Conservation (phyloP, 164 flowering plant genomes). For the Chloranthus sessilifolius region DNA sequence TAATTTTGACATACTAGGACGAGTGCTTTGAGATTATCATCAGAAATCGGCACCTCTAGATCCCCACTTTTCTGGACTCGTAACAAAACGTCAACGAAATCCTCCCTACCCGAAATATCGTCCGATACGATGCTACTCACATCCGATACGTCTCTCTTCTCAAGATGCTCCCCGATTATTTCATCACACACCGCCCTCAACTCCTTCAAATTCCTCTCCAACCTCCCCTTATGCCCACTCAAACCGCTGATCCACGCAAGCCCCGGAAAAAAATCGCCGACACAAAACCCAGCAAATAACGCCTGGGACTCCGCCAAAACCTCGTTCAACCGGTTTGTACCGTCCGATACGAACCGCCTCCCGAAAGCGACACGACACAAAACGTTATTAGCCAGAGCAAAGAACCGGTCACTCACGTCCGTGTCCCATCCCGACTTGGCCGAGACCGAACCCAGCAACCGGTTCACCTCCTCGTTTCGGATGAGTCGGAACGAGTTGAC, state of each 20-base stretch:
- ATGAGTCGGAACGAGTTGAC: constrained; percentile 31
- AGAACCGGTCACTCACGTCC: constrained; percentile 32
- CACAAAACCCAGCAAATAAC: constrained; percentile 41
- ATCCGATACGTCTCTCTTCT: too few species aligned
- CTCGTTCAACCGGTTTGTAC: constrained; percentile 20
- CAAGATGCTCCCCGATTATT: constrained; percentile 33
- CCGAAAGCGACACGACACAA: constrained; percentile 68
- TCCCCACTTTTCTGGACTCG: constrained; percentile 28
- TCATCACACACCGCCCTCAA: constrained; percentile 41
- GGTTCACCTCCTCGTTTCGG: constrained; percentile 37
- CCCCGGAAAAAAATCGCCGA: constrained; percentile 50
- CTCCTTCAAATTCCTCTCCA: constrained; percentile 27
- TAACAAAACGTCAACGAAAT: constrained; percentile 49
- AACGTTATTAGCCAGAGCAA: constrained; percentile 38
- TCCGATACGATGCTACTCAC: not conserved
- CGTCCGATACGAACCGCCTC: constrained; percentile 24
- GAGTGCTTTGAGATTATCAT: constrained; percentile 54
- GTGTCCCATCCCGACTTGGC: constrained; percentile 12
- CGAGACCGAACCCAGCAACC: constrained; percentile 14
- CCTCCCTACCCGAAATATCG: constrained; percentile 18
- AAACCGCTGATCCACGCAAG: constrained; percentile 40
- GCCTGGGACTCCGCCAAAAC: constrained; percentile 45
- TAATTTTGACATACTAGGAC: constrained; percentile 32
- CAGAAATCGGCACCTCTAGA: constrained; percentile 45
- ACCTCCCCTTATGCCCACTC: constrained; percentile 36